Percentiles rank a stretch among this genome's conserved stretches.
Conservation (phyloP, 2,329 filamentous ascomycete species). For the Fusarium sororula region DNA sequence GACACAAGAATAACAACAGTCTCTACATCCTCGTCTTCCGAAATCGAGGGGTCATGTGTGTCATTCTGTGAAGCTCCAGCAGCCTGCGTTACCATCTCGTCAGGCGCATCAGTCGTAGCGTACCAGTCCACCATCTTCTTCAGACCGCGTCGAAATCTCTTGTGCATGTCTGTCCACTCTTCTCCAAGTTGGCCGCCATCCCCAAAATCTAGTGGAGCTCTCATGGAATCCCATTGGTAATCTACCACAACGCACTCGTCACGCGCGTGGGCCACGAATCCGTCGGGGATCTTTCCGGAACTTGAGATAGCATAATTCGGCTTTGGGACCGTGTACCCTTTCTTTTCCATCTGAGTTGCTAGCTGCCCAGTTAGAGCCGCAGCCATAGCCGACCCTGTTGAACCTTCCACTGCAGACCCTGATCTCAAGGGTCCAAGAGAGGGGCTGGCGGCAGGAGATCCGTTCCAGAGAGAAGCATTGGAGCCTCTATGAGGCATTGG, state of each 20-base stretch:
- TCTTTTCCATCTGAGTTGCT: conserved; percentile 39
- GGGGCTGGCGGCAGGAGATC: conserved; percentile 44
- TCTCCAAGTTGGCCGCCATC: conserved; percentile 89
- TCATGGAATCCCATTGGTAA: conserved; percentile 95
- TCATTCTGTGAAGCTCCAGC: conserved; percentile 38
- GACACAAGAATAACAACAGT: conserved; percentile 88
- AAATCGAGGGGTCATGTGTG: conserved; percentile 44
- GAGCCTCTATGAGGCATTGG: conserved; percentile 34
- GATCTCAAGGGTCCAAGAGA: conserved; percentile 25
- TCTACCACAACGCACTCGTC: conserved; percentile 89
- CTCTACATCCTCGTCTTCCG: conserved; percentile 72
- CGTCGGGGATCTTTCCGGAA: conserved; percentile 82
- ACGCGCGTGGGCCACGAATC: conserved; percentile 89
- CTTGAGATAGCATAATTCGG: conserved; percentile 86
- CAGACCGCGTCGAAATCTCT: conserved; percentile 82
- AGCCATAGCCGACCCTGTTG: conserved; percentile 46
- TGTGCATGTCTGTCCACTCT: conserved; percentile 97
- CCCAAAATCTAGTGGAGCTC: conserved; percentile 80
- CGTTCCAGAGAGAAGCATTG: conserved; percentile 47
- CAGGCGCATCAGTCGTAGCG: conserved; percentile 60
- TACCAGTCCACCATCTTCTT: conserved; percentile 89
- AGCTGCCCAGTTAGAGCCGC: conserved; percentile 47
- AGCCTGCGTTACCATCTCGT: conserved; percentile 58
- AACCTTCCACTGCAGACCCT: conserved; percentile 38
- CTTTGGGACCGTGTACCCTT: conserved; percentile 76